Conservation (phyloP, 768 basidiomycete species). For the Obba rivulosa region DNA sequence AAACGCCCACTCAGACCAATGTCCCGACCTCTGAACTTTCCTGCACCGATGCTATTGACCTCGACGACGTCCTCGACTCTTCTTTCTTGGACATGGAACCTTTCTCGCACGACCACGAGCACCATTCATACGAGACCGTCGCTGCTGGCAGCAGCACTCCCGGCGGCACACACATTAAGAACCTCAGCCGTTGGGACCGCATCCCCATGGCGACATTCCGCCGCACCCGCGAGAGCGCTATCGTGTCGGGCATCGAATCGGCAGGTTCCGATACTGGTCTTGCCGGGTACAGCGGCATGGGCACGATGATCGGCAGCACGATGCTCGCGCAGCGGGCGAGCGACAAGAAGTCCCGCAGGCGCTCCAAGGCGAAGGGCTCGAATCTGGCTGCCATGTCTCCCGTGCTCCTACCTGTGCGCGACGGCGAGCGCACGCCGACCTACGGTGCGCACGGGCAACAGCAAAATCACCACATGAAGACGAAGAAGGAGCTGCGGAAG, state of each 20-base stretch:
- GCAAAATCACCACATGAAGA: constrained; percentile 25
- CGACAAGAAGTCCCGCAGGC: constrained; percentile 19
- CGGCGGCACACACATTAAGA: constrained; percentile 39
- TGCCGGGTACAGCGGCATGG: constrained; percentile 20
- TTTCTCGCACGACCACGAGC: constrained; percentile 13
- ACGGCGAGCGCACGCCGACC: constrained; percentile 38
- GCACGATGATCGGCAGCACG: constrained; percentile 13
- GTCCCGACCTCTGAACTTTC: constrained; percentile 24
- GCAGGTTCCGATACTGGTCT: constrained; percentile 35
- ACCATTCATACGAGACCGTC: constrained; percentile 11
- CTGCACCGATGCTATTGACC: constrained; percentile 50
- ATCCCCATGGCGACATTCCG: constrained; percentile 72
- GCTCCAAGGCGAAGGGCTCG: constrained; percentile 23
- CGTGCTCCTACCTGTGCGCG: constrained; percentile 42
- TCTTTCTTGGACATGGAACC: constrained; percentile 62
- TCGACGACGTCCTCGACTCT: constrained; percentile 75
- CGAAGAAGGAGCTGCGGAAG: constrained; percentile 53
- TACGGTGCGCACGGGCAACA: constrained; percentile 23
- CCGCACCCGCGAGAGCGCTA: constrained; percentile 42
- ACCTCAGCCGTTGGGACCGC: constrained; percentile 65
- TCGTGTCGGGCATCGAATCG: constrained; percentile 13
- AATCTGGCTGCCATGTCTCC: constrained; percentile 41
- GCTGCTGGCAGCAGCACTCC: constrained; percentile 8
- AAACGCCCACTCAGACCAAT: constrained; percentile 9
- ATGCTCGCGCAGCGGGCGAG: constrained; percentile 12